phyloP scores from a whole-genome alignment of 1,139 yeast genomes.

The Saccharomyces hybrid region DNA sequence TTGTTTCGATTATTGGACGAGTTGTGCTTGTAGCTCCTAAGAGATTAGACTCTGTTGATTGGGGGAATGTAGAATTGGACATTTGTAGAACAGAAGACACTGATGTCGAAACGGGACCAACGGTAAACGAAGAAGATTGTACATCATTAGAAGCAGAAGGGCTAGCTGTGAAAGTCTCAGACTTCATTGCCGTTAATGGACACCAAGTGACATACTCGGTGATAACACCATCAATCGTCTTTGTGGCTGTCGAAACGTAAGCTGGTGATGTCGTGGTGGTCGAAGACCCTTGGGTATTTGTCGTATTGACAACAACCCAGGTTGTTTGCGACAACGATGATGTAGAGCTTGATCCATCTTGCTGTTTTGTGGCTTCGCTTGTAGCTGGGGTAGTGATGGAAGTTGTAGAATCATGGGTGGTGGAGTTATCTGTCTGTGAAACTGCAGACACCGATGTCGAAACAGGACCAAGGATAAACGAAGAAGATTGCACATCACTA shows the following conservation, averaged over 20 bases:
- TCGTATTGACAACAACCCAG: not conserved
- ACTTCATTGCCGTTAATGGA: constrained; percentile 25
- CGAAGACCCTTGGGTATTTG: not conserved
- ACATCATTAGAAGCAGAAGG: not conserved
- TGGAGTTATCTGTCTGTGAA: not conserved
- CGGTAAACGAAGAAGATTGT: not conserved
- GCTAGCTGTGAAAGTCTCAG: not conserved
- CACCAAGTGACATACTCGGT: constrained; percentile 47
- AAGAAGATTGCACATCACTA: not conserved
- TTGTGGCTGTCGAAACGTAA: constrained; percentile 33
- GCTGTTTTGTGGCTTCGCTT: not conserved
- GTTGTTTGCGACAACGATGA: not conserved
- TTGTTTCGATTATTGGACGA: not conserved
- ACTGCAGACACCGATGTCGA: not conserved
- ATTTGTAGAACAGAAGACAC: not conserved
- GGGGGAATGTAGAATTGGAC: not conserved
- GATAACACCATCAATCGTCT: constrained; percentile 38
- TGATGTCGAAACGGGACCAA: not conserved
- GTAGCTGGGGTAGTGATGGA: not conserved
- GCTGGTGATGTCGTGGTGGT: constrained; percentile 12
- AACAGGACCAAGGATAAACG: not conserved
- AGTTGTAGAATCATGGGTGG: not conserved
- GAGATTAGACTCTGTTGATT: not conserved
- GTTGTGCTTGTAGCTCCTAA: not conserved
- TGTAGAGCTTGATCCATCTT: not conserved